Evolutionary conservation across 306 rosid species (phyloP).

Genomic region (Cicer pinnatifidum): DNA sequence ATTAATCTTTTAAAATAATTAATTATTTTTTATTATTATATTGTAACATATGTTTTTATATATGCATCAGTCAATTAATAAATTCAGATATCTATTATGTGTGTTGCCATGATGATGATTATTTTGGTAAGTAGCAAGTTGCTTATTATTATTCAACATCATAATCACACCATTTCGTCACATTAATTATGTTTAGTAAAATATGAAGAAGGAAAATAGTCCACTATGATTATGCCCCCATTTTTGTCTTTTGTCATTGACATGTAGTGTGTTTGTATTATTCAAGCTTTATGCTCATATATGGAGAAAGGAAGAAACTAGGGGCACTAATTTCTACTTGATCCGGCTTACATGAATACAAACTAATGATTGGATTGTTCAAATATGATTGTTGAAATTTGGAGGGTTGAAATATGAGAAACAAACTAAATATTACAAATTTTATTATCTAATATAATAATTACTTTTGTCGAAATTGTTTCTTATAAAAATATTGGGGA

Average conservation of each 20-base stretch:
- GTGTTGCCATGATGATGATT: not conserved
- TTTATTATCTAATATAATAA: too few species aligned
- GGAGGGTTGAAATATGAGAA: too few species aligned
- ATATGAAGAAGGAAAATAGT: slow-evolving; percentile 1
- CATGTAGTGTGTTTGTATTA: slow-evolving; percentile 18
- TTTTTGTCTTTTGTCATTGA: slow-evolving; percentile 4
- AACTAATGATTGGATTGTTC: too few species aligned
- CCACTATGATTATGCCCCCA: slow-evolving; percentile 24
- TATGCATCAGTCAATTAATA: too few species aligned
- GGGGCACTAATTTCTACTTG: not conserved
- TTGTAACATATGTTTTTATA: too few species aligned
- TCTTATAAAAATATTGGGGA: too few species aligned
- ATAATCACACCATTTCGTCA: slow-evolving; percentile 40
- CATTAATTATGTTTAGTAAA: slow-evolving; percentile 14
- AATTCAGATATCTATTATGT: too few species aligned
- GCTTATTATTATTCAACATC: slow-evolving; percentile 43
- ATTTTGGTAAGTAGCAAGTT: slow-evolving; percentile 27
- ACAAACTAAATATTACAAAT: too few species aligned
- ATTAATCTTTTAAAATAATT: too few species aligned
- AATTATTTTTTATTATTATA: too few species aligned
- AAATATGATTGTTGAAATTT: too few species aligned
- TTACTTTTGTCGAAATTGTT: too few species aligned
- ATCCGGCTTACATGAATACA: not conserved
- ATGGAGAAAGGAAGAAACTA: slow-evolving; percentile 12
- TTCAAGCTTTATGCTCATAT: slow-evolving; percentile 29